Evolutionary conservation across 805 yeast genomes (phyloP).

Genomic region (Myxozyma melibiosi): DNA sequence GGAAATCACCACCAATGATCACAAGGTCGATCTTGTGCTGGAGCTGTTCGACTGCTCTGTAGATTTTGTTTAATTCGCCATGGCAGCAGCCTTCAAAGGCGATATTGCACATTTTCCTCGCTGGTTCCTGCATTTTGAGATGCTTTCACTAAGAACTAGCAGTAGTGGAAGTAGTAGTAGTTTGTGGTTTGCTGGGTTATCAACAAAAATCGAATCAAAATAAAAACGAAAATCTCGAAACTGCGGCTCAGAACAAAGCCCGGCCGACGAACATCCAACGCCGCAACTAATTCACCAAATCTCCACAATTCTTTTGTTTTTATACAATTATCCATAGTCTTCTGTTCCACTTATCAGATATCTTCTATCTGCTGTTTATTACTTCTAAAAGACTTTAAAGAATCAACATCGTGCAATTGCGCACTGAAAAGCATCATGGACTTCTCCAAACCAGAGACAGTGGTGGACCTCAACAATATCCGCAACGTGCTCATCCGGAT

Average conservation of each 20-base stretch:
- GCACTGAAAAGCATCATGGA: too few relatives aligned
- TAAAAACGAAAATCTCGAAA: too few relatives aligned
- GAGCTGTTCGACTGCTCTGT: conserved; percentile 42
- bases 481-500: conserved; percentile 82
- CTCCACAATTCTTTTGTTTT: too few relatives aligned
- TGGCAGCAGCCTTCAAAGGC: conserved; percentile 93
- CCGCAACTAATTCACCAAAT: too few relatives aligned
- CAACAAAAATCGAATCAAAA: too few relatives aligned
- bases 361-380: too few relatives aligned
- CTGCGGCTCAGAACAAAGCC: too few relatives aligned
- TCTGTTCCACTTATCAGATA: too few relatives aligned
- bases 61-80: conserved; percentile 69
- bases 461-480: conserved; percentile 71
- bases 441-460: conserved; percentile 29
- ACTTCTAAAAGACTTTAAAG: background rate
- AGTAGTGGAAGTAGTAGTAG: too few relatives aligned
- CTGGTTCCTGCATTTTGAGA: background rate
- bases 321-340: too few relatives aligned
- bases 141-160: background rate
- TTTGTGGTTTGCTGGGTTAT: too few relatives aligned
- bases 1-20: conserved; percentile 85
- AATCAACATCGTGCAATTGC: background rate
- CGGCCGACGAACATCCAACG: too few relatives aligned
- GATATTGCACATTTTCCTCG: conserved; percentile 41
- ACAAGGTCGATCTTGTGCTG: conserved; percentile 54